A percentile compares a stretch with the other conserved stretches of the same genome.
Evolutionary conservation across 805 yeast genomes (phyloP).

Genomic region (Ogataea nakhonphanomensis): DNA sequence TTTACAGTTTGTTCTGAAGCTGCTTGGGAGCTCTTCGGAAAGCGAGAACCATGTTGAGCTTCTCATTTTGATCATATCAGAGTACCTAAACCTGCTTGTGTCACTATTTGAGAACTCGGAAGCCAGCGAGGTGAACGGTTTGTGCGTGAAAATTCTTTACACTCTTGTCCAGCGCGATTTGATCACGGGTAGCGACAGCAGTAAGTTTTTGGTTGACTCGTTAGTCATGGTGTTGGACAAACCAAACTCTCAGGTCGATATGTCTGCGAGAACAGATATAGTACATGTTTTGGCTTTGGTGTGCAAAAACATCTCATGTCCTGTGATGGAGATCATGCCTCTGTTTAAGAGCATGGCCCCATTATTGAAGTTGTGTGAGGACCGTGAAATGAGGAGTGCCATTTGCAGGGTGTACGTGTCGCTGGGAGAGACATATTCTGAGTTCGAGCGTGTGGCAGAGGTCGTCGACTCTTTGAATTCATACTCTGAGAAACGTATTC

Average conservation of each 20-base stretch:
- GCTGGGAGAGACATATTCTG: constrained; percentile 51
- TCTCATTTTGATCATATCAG: constrained; percentile 56
- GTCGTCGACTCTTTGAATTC: constrained; percentile 70
- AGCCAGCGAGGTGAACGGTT: constrained; percentile 45
- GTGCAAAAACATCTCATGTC: constrained; percentile 49
- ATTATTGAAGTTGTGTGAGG: constrained; percentile 56
- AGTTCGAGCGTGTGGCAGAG: constrained; percentile 42
- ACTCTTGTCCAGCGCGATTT: constrained; percentile 56
- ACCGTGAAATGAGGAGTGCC: constrained; percentile 57
- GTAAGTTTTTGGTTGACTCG: constrained; percentile 50
- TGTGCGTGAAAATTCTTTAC: constrained; percentile 49
- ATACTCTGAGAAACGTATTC: constrained; percentile 55
- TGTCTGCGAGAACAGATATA: constrained; percentile 52
- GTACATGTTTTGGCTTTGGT: constrained; percentile 55
- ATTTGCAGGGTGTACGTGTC: constrained; percentile 58
- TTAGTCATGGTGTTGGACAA: constrained; percentile 59
- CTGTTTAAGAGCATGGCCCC: constrained; percentile 30
- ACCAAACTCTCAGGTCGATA: constrained; percentile 48
- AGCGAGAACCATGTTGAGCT: constrained; percentile 45
- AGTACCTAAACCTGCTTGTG: constrained; percentile 51
- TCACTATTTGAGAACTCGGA: constrained; percentile 39
- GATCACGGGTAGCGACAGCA: constrained; percentile 52
- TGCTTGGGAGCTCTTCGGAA: constrained; percentile 39
- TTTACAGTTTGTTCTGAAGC: constrained; percentile 49
- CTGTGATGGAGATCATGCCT: constrained; percentile 45